Evolutionary conservation across 2,329 filamentous ascomycete species (phyloP), one percentile per base, ranked within the genome.

Genomic region (Fusarium anguioides): DNA sequence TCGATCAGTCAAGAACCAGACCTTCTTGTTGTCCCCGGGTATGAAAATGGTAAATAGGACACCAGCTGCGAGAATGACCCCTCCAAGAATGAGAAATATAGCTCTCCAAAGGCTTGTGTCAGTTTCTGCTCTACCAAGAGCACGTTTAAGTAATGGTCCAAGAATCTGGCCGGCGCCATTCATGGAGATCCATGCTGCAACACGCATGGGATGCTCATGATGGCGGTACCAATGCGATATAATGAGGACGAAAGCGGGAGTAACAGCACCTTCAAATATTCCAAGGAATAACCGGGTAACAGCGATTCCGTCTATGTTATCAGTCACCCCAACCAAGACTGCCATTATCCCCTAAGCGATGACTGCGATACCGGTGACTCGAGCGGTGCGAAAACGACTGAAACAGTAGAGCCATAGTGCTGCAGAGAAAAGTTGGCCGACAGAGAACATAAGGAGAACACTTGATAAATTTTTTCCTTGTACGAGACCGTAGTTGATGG

Each of bases 241-340:
- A 40, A 77, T 72, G 40, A 74, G 72, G 29, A 78, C 66, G 50
- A 77, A 78, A 18, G 75, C 74, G 3, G 75, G 76, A 2, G 74
- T 75, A 1, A 77, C 74, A 7, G 72, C 71, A 11, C 69, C 74
- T 35, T 78, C 75, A 20, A 66, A 49, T 31, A 76, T 69, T 4
- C 76, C 75, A 4, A 76, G 72, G n/a, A 76, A 62, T 60, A 75
- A 76, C 7, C 75, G 58, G 5, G 65, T 63, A 0, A 66, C 63
- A 12, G 71, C 72, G 7, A 77, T 46, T 0, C 70, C 68, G 2
- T 42, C 50, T 24, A 76, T 76, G 54, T 69, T 67, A 1, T 59
- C 46, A 1, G 68, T 56, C 3, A 59, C 67, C 12, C 56, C 72
- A 18, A 75, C 67, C 4, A 64, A 46, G 52, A 75, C 75, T 33